A percentile compares a stretch with the other conserved stretches of the same genome.
Conservation (phyloP, 1,284 basidiomycete genomes). For the Pulveroboletus sp. region DNA sequence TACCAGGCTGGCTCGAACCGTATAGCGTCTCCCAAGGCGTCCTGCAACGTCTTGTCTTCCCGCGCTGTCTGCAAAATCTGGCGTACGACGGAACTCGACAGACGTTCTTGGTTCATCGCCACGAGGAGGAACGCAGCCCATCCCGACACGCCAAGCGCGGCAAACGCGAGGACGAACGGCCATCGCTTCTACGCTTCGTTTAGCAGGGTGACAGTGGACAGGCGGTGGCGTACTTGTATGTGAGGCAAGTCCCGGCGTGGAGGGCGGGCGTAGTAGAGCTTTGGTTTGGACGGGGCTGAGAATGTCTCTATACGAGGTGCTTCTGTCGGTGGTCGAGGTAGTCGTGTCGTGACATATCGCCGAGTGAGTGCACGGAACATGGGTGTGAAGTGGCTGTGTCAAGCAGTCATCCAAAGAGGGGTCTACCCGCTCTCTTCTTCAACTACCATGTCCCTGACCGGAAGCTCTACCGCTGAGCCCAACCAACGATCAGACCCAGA, state of each 20-base stretch:
- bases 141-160: constrained; percentile 50
- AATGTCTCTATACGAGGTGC: constrained; percentile 27
- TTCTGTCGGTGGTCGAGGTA: constrained; percentile 23
- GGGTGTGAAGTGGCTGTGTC: too few relatives aligned
- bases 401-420: too few relatives aligned
- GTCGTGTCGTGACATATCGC: too few relatives aligned
- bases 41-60: constrained; percentile 46
- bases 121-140: constrained; percentile 69
- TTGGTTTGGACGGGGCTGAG: constrained; percentile 34
- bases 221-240: constrained; percentile 32
- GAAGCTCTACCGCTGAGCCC: constrained; percentile 14
- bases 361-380: too few relatives aligned
- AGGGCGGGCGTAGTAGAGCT: constrained; percentile 32
- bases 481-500: constrained; percentile 11
- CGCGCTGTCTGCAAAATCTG: constrained; percentile 59
- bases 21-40: constrained; percentile 62
- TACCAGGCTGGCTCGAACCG: constrained; percentile 72
- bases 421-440: neutral
- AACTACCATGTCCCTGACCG: constrained; percentile 8
- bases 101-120: constrained; percentile 71
- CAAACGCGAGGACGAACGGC: constrained; percentile 54
- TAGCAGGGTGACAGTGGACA: neutral
- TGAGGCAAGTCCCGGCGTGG: constrained; percentile 40
- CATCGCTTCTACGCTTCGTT: constrained; percentile 49
- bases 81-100: constrained; percentile 71